Conservation (phyloP, 345 rosid species). For the Limnanthes douglasii region DNA sequence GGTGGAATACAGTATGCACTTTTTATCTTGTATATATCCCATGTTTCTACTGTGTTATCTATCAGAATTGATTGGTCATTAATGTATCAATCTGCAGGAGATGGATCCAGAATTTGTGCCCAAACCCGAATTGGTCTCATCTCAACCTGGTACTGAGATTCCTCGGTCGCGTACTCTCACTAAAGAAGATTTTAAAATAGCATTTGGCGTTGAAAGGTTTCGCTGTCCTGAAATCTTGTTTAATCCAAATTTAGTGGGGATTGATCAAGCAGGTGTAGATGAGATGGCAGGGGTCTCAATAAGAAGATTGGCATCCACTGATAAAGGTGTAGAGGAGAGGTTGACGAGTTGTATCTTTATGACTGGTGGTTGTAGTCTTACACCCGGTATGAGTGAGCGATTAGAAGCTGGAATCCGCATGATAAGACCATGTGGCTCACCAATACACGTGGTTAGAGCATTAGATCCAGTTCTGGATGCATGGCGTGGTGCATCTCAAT, state of each 20-base stretch:
- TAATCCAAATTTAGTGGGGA: constrained; percentile 67
- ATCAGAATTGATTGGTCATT: not conserved
- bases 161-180: constrained; percentile 47
- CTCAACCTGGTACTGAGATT: constrained; percentile 43
- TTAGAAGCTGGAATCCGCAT: constrained; percentile 65
- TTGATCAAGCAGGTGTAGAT: constrained; percentile 77
- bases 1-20: no score
- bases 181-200: constrained; percentile 80
- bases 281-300: constrained; percentile 77
- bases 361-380: constrained; percentile 69
- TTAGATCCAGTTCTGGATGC: constrained; percentile 81
- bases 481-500: constrained; percentile 87
- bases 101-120: constrained; percentile 71
- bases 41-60: not conserved
- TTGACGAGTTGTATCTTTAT: constrained; percentile 57
- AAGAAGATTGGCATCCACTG: constrained; percentile 36
- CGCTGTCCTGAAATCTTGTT: constrained; percentile 79
- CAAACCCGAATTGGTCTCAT: constrained; percentile 30
- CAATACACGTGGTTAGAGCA: constrained; percentile 51
- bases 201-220: constrained; percentile 72
- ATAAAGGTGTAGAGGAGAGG: constrained; percentile 34
- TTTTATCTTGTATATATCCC: not conserved
- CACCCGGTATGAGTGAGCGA: constrained; percentile 55
- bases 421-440: constrained; percentile 73
- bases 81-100: constrained; percentile 23